phyloP scores from a whole-genome alignment of 1,139 yeast species.

The Lodderomyces jiufengensis region DNA sequence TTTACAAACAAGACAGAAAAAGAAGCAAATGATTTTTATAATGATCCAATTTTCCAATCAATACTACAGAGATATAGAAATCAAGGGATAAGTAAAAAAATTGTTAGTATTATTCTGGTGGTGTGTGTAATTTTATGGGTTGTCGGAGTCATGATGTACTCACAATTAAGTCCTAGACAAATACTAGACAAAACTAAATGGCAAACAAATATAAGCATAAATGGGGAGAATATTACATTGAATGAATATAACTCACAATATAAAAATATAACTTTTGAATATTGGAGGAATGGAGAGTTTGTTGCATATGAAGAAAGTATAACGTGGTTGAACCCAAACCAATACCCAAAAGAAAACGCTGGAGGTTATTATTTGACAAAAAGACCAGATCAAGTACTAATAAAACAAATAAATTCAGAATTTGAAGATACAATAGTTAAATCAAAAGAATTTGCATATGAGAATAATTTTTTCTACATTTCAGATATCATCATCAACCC shows the following conservation, averaged over 20 bases:
- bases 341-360: constrained; percentile 24
- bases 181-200: constrained; percentile 21
- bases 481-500: constrained; percentile 34
- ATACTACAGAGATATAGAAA: constrained; percentile 21
- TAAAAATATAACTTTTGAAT: constrained; percentile 30
- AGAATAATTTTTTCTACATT: constrained; percentile 32
- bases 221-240: constrained; percentile 31
- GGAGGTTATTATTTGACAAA: constrained; percentile 28
- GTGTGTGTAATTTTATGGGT: constrained; percentile 24
- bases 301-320: constrained; percentile 18
- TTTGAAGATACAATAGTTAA: constrained; percentile 20
- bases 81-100: constrained; percentile 10
- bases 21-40: constrained; percentile 22
- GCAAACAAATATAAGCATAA: constrained; percentile 27
- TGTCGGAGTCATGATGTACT: constrained; percentile 26
- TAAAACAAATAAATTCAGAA: constrained; percentile 22
- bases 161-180: constrained; percentile 23
- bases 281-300: constrained; percentile 24
- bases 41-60: constrained; percentile 24
- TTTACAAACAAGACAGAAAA: constrained; percentile 12
- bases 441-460: constrained; percentile 26
- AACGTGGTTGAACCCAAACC: constrained; percentile 29
- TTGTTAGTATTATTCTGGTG: constrained; percentile 9
- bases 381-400: constrained; percentile 14
- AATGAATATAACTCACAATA: constrained; percentile 26